Conservation (phyloP, 495 filamentous ascomycete genomes). For the Penicillium herquei region DNA sequence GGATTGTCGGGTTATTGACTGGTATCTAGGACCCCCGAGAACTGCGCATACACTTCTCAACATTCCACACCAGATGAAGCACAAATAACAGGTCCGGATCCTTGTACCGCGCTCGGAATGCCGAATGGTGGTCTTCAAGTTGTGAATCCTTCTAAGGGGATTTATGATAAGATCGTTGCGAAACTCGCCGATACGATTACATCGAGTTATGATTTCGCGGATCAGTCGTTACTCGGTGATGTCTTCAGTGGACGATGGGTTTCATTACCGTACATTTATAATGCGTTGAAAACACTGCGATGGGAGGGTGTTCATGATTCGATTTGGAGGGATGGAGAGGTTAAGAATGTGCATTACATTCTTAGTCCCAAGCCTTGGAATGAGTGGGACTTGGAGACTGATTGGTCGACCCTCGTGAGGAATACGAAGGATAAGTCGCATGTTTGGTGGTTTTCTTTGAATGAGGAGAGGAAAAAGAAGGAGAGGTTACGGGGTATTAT, state of each 20-base stretch:
- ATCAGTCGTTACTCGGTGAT: slow-evolving; percentile 70
- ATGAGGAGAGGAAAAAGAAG: slow-evolving; percentile 54
- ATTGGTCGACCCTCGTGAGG: background rate
- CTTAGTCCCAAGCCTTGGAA: slow-evolving; percentile 83
- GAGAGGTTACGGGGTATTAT: slow-evolving; percentile 14
- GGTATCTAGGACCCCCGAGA: slow-evolving; percentile 55
- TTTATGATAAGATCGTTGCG: slow-evolving; percentile 55
- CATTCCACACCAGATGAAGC: slow-evolving; percentile 57
- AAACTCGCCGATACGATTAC: slow-evolving; percentile 34
- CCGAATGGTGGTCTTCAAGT: slow-evolving; percentile 76
- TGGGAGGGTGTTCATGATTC: slow-evolving; percentile 63
- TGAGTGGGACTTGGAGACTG: slow-evolving; percentile 35
- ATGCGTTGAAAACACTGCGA: slow-evolving; percentile 77
- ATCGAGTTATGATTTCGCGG: slow-evolving; percentile 65
- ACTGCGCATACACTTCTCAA: slow-evolving; percentile 75
- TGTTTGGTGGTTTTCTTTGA: slow-evolving; percentile 65
- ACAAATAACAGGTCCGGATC: slow-evolving; percentile 51
- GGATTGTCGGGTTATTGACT: background rate
- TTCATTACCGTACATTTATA: slow-evolving; percentile 73
- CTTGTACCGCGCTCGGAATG: slow-evolving; percentile 57
- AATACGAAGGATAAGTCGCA: slow-evolving; percentile 32
- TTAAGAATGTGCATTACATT: slow-evolving; percentile 82
- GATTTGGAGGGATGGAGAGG: slow-evolving; percentile 73
- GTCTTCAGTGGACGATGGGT: slow-evolving; percentile 69
- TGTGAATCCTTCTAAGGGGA: slow-evolving; percentile 56